phyloP scores from a whole-genome alignment of 148 eudicot species.

The Arbutus unedo region DNA sequence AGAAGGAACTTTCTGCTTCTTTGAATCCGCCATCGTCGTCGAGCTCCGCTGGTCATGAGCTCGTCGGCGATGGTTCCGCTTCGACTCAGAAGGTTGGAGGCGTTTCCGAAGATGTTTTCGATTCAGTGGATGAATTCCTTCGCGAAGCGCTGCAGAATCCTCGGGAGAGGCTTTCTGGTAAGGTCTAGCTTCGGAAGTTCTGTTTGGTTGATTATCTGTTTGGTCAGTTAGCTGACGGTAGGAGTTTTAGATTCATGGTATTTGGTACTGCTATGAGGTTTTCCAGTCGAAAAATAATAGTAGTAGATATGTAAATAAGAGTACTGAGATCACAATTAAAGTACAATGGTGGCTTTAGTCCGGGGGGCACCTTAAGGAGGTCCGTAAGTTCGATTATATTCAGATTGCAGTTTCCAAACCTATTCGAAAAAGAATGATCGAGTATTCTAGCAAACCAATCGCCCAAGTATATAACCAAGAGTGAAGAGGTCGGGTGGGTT shows the following conservation, averaged over 20 bases:
- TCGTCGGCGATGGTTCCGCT: not conserved
- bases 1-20: slow-evolving; percentile 23
- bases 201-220: not conserved
- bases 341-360: not conserved
- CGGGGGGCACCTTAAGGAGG: not conserved
- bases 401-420: not conserved
- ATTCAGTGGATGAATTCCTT: slow-evolving; percentile 87
- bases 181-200: slow-evolving; percentile 10
- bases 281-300: not conserved
- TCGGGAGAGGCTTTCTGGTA: slow-evolving; percentile 87
- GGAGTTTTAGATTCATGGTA: not conserved
- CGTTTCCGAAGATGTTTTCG: slow-evolving; percentile 53
- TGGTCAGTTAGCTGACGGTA: not conserved
- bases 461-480: not conserved
- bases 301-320: not conserved
- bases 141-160: slow-evolving; percentile 93
- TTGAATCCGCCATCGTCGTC: slow-evolving; percentile 19
- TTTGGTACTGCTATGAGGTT: not conserved
- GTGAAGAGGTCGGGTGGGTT: no score
- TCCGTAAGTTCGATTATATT: not conserved
- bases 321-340: not conserved
- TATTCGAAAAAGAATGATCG: not conserved
- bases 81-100: not conserved
- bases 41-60: slow-evolving; percentile 7
- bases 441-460: not conserved